Evolutionary conservation across 2,329 filamentous ascomycete species (phyloP).

Genomic region (Zasmidium citrigriseum): DNA sequence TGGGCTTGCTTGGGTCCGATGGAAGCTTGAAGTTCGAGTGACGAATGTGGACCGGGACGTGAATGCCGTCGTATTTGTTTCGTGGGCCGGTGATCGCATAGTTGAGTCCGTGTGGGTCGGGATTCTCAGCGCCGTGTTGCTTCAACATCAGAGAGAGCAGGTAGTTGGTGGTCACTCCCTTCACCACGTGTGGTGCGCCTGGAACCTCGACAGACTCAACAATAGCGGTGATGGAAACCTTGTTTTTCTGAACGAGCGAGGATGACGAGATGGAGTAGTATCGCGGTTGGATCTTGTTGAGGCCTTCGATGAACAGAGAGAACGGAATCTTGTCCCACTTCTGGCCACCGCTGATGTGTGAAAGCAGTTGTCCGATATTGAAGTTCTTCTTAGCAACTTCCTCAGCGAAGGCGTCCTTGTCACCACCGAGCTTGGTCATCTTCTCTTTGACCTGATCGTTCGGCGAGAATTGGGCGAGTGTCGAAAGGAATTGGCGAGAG

Average conservation of each 20-base stretch:
- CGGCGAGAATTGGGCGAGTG: constrained; percentile 85
- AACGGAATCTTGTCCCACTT: constrained; percentile 87
- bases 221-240: constrained; percentile 91
- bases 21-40: constrained; percentile 99
- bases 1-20: constrained; percentile 87
- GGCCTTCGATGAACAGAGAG: constrained; percentile 88
- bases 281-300: constrained; percentile 92
- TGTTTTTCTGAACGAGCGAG: constrained; percentile 88
- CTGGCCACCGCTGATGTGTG: constrained; percentile 69
- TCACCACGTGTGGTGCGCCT: constrained; percentile 75
- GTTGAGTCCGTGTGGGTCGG: constrained; percentile 78
- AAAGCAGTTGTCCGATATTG: constrained; percentile 85
- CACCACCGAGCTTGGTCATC: constrained; percentile 82
- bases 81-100: constrained; percentile 87
- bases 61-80: constrained; percentile 95
- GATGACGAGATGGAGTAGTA: constrained; percentile 99
- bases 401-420: constrained; percentile 93
- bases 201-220: constrained; percentile 82
- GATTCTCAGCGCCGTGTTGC: constrained; percentile 83
- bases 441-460: constrained; percentile 82
- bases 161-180: constrained; percentile 96
- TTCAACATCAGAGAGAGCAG: constrained; percentile 93
- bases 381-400: constrained; percentile 79
- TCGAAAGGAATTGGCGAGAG: constrained; percentile 90
- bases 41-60: constrained; percentile 91